Base-by-base conservation (phyloP, 208 protist genomes). In the Trypanosoma avium region DNA sequence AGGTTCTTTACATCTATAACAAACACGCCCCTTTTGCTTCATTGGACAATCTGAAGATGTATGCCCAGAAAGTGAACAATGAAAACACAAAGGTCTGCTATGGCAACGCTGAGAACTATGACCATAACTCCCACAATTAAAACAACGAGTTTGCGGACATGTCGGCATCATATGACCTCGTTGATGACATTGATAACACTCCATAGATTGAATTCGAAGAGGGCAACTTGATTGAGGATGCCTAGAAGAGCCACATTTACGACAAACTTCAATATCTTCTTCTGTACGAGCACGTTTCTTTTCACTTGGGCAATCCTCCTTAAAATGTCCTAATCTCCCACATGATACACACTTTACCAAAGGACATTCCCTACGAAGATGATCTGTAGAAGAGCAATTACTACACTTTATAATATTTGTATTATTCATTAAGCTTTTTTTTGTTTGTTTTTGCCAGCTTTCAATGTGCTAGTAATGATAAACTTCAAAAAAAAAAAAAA, bases 1-100 rank as follows among this genome's bases (percentile, higher is more conserved):
- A 2, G 89, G 89, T 63, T 92, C 82, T 32, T 93, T 91, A 69
- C 89, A 95, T 67, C 90, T 81, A 59, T 95, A 95, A 70, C 89
- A 95, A 30, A 95, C 75, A 5, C 84, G 78, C 0, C 89, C 89
- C 45, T 84, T 85, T 30, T 32, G 68, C 43, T 78, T 82, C 55
- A 90, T 73, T 22, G 86, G 89, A 55, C 89, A 95, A 54, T 92
- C 84, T 12, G 73, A 79, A 1, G 89, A 92, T 58, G 73, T 67
- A 74, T 95, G 89, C 9, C 89, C 89, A 0, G 75, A 61, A 61
- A 84, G 53, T 29, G 86, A 81, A 72, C 89, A 95, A 72, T 95
- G 86, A 72, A 90, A 95, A 80, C 89, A 95, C 71, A 92, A 81
- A 15, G 77, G 74, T 54, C 80, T 81, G 75, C 86, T 95, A 70